A percentile compares a stretch with the other conserved stretches of the same genome.
Conservation (phyloP, 2,329 filamentous ascomycete species). For the Helminthosporium solani region DNA sequence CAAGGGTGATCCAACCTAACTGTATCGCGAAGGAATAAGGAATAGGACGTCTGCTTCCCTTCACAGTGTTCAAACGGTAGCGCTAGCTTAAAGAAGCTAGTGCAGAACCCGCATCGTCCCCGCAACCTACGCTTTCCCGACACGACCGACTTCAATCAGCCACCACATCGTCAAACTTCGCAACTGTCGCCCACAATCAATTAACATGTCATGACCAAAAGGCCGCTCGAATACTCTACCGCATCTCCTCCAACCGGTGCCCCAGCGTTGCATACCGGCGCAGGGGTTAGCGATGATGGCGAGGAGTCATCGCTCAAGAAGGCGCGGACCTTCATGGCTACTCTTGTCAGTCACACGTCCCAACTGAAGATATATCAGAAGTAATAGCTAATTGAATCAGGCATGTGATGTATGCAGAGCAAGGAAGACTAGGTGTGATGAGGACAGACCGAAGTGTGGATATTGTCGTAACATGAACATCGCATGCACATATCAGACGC, state of each 20-base stretch:
- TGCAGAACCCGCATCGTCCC: too few relatives aligned
- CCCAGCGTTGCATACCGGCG: constrained; percentile 9
- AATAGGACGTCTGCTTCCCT: too few relatives aligned
- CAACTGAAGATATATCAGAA: background rate
- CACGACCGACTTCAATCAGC: too few relatives aligned
- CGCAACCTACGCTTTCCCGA: too few relatives aligned
- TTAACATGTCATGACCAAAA: constrained; percentile 40
- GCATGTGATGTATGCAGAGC: constrained; percentile 56
- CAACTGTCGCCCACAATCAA: too few relatives aligned
- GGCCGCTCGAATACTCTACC: constrained; percentile 25
- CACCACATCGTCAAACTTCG: too few relatives aligned
- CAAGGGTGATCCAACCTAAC: too few relatives aligned
- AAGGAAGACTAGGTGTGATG: constrained; percentile 58
- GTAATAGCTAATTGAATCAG: constrained; percentile 22
- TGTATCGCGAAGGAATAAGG: too few relatives aligned
- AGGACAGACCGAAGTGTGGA: constrained; percentile 54
- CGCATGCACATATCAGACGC: constrained; percentile 55
- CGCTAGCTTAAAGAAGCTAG: too few relatives aligned
- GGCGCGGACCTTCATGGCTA: constrained; percentile 40
- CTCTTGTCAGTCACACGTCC: constrained; percentile 21
- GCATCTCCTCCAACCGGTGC: constrained; percentile 20
- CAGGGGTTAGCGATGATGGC: constrained; percentile 19
- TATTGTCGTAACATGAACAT: constrained; percentile 52
- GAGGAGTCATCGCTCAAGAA: constrained; percentile 34
- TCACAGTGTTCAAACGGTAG: too few relatives aligned